Evolutionary conservation across 1,139 yeast species (phyloP).

Genomic region (Pneumocystis murina): DNA sequence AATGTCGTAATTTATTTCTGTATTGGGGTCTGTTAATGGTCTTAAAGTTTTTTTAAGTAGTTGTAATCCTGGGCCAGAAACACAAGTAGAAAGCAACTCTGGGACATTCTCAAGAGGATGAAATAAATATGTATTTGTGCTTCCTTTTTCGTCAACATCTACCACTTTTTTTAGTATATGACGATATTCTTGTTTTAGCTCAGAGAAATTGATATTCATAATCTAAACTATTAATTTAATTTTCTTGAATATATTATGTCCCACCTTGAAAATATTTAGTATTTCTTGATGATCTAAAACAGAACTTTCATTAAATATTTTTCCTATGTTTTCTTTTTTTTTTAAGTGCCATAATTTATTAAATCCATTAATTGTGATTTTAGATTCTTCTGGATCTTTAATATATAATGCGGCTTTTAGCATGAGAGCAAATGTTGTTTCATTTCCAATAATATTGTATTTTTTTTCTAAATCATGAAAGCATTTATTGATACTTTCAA

Average conservation of each 20-base stretch:
- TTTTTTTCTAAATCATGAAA: conserved; percentile 18
- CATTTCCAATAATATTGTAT: conserved; percentile 21
- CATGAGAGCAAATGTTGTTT: conserved; percentile 5
- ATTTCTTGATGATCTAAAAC: conserved; percentile 45
- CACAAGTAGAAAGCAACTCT: conserved; percentile 35
- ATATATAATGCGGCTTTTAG: conserved; percentile 8
- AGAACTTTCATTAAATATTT: conserved; percentile 50
- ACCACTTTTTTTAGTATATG: conserved; percentile 1
- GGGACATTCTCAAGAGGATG: conserved; percentile 8
- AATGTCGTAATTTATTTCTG: conserved; percentile 18
- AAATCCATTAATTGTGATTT: conserved; percentile 10
- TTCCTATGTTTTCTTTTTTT: conserved; percentile 15
- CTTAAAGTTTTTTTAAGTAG: conserved; percentile 16
- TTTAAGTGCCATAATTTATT: conserved; percentile 5
- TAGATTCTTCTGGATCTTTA: conserved; percentile 12
- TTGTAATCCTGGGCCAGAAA: conserved; percentile 15
- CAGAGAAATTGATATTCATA: conserved; percentile 26
- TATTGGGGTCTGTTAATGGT: conserved; percentile 17
- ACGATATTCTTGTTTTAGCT: conserved; percentile 22
- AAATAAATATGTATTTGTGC: conserved; percentile 3
- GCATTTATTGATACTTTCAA: conserved; percentile 20
- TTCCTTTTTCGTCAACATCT: neutral
- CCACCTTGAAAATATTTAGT: neutral
- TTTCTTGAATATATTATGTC: conserved; percentile 15
- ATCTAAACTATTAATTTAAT: conserved; percentile 31